Base-by-base conservation (phyloP, 345 rosid species). In the Iberis pinnata region DNA sequence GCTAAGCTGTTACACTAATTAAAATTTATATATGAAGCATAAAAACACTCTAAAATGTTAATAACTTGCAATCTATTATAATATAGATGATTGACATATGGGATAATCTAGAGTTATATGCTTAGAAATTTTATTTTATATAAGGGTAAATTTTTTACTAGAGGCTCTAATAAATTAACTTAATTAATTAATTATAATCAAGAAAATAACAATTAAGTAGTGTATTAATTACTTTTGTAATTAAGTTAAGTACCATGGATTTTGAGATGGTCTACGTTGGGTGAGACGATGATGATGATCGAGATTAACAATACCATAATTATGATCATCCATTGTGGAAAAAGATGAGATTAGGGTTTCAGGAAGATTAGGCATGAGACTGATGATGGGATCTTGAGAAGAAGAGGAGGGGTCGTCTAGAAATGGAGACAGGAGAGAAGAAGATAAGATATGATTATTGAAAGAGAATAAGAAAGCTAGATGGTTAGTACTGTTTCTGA, bases 181-280 rank as follows among this genome's bases (percentile, higher is more conserved):
- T n/a, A n/a, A n/a, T n/a, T n/a, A n/a, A n/a, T n/a, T n/a, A n/a
- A n/a, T n/a, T n/a, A n/a, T n/a, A n/a, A n/a, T n/a, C n/a, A n/a
- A n/a, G n/a, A n/a, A n/a, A n/a, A n/a, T n/a, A n/a, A n/a, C n/a
- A n/a, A n/a, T n/a, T n/a, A n/a, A n/a, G n/a, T n/a, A n/a, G n/a
- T n/a, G n/a, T n/a, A n/a, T n/a, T n/a, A n/a, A n/a, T n/a, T n/a
- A n/a, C n/a, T n/a, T n/a, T n/a, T n/a, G n/a, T n/a, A n/a, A n/a
- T n/a, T n/a, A n/a, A n/a, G n/a, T n/a, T n/a, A n/a, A n/a, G n/a
- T 75, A 86, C 95, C 95, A 83, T 58, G 74, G 84, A 79, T 80
- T 77, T 50, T 80, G 54, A 49, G 60, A 58, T 20, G 95, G 71
- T 71, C 82, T 76, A 51, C 63, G 39, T 41, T 52, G 24, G 8